Base-by-base conservation (phyloP, 257 asterid species). In the Anisodus tanguticus region DNA sequence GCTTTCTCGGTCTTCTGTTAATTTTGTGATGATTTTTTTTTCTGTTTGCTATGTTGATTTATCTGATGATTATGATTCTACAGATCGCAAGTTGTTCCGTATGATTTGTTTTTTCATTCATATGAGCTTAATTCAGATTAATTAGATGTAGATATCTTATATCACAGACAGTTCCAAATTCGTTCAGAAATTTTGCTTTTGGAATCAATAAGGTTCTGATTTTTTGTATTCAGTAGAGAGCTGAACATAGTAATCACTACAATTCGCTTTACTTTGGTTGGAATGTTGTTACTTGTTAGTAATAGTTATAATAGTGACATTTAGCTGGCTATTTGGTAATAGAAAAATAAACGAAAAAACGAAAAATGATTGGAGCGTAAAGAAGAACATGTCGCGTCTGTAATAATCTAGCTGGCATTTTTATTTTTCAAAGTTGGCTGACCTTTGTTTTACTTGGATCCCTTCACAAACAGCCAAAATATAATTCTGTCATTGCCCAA, bases 331-430 rank as follows among this genome's bases (percentile, higher is more conserved):
- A 77, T 54, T 26, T 17, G 64, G 81, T n/a, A 77, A 81, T 15
- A 22, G 26, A 22, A 22, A 22, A 22, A 22, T 22, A 22, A 22
- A 2, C 3, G 5, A 51, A 76, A 22, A 22, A n/a, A 22, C 26
- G 62, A 77, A 53, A 51, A 77, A 53, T 4, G 13, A 9, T 53
- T 77, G 64, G 82, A 53, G 13, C 64, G 9, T 60, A 67, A 63
- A 60, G 71, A 67, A 85, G 85, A 41, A 58, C 81, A 82, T 51
- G 76, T 77, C 76, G 63, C 62, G 41, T 82, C 74, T 51, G 59
- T 47, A 35, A 79, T 77, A 74, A 58, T 83, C 71, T 63, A 77
- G 88, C 82, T 83, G 87, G 60, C 86, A 41, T 62, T 84, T 41
- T 79, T 31, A 35, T 49, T 59, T 31, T 80, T 72, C 84, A 82